Evolutionary conservation across 2,329 filamentous ascomycete genomes (phyloP).

Genomic region (Cercospora brassicicola): DNA sequence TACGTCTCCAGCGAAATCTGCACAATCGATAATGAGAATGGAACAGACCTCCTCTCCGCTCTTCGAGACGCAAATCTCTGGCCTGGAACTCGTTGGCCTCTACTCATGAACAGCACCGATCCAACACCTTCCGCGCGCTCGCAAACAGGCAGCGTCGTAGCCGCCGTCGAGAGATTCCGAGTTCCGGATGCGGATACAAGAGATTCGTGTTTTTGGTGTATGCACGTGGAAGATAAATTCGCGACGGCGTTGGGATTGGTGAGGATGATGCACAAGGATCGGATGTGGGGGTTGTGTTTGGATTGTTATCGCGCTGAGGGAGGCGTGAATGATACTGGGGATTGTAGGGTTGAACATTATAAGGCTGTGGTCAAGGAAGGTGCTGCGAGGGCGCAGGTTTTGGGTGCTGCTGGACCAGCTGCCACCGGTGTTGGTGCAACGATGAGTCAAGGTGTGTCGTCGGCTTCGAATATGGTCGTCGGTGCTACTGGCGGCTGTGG

Average conservation of each 20-base stretch:
- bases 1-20: constrained; percentile 15
- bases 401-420: background rate
- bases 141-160: constrained; percentile 3
- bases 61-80: constrained; percentile 34
- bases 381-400: background rate
- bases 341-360: constrained; percentile 34
- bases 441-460: background rate
- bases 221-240: constrained; percentile 29
- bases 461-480: background rate
- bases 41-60: constrained; percentile 29
- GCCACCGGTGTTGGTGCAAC: background rate
- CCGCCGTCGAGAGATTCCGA: constrained; percentile 24
- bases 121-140: background rate
- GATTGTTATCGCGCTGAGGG: constrained; percentile 34
- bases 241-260: constrained; percentile 24
- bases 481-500: background rate
- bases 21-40: constrained; percentile 29
- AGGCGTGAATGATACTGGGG: constrained; percentile 18
- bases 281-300: constrained; percentile 37
- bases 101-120: background rate
- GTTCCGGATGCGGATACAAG: constrained; percentile 33
- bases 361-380: constrained; percentile 14
- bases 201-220: constrained; percentile 36
- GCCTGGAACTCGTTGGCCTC: constrained; percentile 31
- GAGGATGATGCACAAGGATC: constrained; percentile 26